phyloP scores from a whole-genome alignment of 208 protist genomes.

The Leishmania tarentolae region DNA sequence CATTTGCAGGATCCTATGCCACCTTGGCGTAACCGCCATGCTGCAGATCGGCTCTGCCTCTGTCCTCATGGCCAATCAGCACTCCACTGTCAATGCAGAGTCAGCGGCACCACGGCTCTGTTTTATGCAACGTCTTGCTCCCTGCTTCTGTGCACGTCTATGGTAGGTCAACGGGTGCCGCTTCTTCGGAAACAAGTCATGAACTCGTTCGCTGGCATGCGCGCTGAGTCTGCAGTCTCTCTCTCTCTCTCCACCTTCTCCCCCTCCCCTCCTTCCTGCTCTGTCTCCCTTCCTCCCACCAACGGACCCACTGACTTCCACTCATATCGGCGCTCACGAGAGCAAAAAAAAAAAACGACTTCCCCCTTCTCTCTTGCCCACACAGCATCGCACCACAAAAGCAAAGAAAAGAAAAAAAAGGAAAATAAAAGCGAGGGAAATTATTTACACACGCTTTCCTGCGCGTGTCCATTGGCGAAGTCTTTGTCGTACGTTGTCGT shows the following conservation, averaged over 20 bases:
- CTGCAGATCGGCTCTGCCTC: slow-evolving; percentile 17
- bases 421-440: background rate
- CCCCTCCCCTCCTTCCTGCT: background rate
- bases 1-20: slow-evolving; percentile 3
- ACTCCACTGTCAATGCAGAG: background rate
- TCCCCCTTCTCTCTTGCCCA: too few relatives aligned
- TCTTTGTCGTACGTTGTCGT: background rate
- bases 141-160: background rate
- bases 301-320: background rate
- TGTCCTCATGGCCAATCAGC: background rate
- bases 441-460: background rate
- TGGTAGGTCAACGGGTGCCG: background rate
- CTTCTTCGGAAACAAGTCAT: background rate
- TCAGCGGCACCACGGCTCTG: background rate
- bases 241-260: slow-evolving; percentile 27
- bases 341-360: background rate
- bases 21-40: background rate
- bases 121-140: slow-evolving; percentile 1
- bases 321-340: background rate
- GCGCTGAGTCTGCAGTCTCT: slow-evolving; percentile 35
- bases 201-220: background rate
- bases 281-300: background rate
- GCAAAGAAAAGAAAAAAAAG: background rate
- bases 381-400: background rate
- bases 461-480: background rate